Conservation (phyloP, 2,329 filamentous ascomycete species). For the Ophiostoma himal-ulmi region DNA sequence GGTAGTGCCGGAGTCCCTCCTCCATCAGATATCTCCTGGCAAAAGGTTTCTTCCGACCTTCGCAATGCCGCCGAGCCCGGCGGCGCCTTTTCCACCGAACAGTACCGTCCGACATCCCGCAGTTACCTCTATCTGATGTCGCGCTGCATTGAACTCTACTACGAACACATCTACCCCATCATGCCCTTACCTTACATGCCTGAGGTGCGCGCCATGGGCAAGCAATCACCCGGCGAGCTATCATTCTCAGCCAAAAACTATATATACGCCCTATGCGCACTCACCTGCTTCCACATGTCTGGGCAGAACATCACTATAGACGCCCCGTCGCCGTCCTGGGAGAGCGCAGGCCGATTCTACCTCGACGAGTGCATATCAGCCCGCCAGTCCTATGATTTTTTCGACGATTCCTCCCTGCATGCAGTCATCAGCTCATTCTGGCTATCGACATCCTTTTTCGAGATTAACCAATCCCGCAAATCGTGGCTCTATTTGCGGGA, state of each 20-base stretch:
- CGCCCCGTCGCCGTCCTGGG: slow-evolving; percentile 40
- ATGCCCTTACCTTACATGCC: slow-evolving; percentile 58
- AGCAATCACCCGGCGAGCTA: slow-evolving; percentile 35
- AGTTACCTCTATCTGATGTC: slow-evolving; percentile 45
- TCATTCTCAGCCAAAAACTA: slow-evolving; percentile 39
- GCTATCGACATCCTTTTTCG: slow-evolving; percentile 55
- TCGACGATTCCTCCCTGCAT: slow-evolving; percentile 48
- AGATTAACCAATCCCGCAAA: slow-evolving; percentile 55
- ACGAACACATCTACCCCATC: slow-evolving; percentile 57
- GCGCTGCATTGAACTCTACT: slow-evolving; percentile 56
- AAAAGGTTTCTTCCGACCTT: slow-evolving; percentile 31
- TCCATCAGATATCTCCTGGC: slow-evolving; percentile 31
- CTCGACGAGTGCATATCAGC: slow-evolving; percentile 53
- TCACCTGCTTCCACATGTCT: slow-evolving; percentile 48
- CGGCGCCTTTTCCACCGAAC: slow-evolving; percentile 39
- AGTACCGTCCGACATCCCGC: slow-evolving; percentile 37
- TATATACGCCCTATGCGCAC: slow-evolving; percentile 52
- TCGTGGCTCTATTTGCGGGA: slow-evolving; percentile 59
- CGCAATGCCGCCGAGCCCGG: slow-evolving; percentile 34
- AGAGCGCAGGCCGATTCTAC: slow-evolving; percentile 49
- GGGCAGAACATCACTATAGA: slow-evolving; percentile 38
- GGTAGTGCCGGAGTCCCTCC: slow-evolving; percentile 17
- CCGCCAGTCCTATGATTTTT: slow-evolving; percentile 51
- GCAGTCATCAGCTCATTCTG: slow-evolving; percentile 60
- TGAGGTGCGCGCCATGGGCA: slow-evolving; percentile 45